Percentiles rank a stretch among this genome's conserved stretches.
Evolutionary conservation across 768 basidiomycete genomes (phyloP).

Genomic region (Xanthoconium stramineum): DNA sequence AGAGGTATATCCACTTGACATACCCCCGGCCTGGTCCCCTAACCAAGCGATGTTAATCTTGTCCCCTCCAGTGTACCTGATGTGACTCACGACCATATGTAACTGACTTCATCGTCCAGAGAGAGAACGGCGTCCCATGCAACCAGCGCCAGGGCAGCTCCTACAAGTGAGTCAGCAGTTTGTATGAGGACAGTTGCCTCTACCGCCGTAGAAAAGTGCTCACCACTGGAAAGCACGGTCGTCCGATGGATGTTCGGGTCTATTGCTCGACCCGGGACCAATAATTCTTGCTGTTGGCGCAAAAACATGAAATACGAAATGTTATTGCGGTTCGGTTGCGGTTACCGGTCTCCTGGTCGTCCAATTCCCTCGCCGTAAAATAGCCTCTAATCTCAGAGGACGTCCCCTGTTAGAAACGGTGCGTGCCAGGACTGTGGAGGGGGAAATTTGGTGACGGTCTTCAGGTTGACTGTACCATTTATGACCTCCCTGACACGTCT

Average conservation of each 20-base stretch:
- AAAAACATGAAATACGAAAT: constrained; percentile 1
- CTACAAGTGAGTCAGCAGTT: constrained; percentile 7
- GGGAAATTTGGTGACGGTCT: too few relatives aligned
- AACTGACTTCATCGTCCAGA: constrained; percentile 13
- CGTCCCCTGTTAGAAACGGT: background rate
- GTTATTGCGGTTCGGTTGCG: background rate
- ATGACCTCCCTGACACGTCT: too few relatives aligned
- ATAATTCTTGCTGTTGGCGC: background rate
- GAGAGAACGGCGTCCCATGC: constrained; percentile 18
- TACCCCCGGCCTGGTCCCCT: constrained; percentile 8
- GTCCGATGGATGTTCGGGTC: constrained; percentile 2
- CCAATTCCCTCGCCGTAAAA: background rate
- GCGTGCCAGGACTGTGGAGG: background rate
- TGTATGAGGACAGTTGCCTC: background rate
- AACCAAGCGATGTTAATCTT: background rate
- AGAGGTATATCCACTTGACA: constrained; percentile 21
- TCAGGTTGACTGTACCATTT: too few relatives aligned
- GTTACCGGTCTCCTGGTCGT: background rate
- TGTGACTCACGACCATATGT: constrained; percentile 23
- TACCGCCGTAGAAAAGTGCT: background rate
- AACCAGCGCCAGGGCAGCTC: constrained; percentile 5
- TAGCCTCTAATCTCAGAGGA: background rate
- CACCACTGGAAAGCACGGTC: constrained; percentile 8
- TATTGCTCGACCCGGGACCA: background rate
- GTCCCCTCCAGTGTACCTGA: too few relatives aligned